Base-by-base conservation (phyloP, 345 rosid genomes). In the Pugionium cornutum region DNA sequence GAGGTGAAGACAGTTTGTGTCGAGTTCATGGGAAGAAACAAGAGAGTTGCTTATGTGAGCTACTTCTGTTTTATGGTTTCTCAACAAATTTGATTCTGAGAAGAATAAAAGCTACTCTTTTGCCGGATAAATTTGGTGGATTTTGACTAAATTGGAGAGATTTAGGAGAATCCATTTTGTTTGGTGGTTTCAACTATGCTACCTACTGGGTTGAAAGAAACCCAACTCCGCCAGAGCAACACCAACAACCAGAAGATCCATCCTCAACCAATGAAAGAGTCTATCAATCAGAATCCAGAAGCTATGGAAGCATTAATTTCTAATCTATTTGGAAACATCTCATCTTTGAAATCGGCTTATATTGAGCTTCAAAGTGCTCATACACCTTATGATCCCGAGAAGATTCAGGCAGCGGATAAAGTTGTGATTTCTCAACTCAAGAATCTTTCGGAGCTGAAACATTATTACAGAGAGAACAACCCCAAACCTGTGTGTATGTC, bases 191-290 rank as follows among this genome's bases (percentile, higher is more conserved):
- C 60, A 84, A 81, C 74, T 79, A 89, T 89, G 96, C 96, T 72
- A 82, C 92, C 89, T 51, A 72, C 83, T 76, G 89, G 84, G 76
- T 74, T 76, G 77, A 89, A 83, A 79, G 91, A 89, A 77, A 84
- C 75, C 81, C 92, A 81, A 82, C 78, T 78, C 67, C 84, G 85
- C 9, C 89, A 86, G 76, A 88, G 77, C 82, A 55, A 70, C 82
- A 55, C 62, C 56, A 84, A 69, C 78, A 82, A 73, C 67, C 92
- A 84, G 42, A 89, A 84, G 72, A 86, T 86, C 52, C 87, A 89
- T 75, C 96, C 96, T 74, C 96, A 89, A 77, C 96, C 96, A 42
- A 84, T 84, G 92, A 92, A 89, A 84, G 91, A 84, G 54, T 70
- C 84, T 40, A 77, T 76, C 58, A 82, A 79, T 75, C 92, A 82